These are phyloP conservation scores for Chloris gayana DNA, from an alignment of 176 grass and related monocot species.

Conservation along the genomic window DNA sequence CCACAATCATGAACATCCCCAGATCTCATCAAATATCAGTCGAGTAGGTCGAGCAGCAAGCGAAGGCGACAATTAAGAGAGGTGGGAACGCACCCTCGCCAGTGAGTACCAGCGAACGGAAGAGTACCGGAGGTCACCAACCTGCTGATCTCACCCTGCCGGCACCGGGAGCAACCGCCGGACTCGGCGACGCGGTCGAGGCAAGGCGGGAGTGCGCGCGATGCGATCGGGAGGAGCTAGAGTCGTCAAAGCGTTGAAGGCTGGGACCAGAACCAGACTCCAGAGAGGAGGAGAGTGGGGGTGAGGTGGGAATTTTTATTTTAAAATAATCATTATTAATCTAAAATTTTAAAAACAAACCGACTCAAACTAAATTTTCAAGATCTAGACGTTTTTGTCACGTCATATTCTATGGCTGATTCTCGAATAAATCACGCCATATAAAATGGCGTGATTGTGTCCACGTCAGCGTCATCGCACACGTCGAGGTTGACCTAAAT, in stretches of 20 bases:
- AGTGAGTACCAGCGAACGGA: not conserved
- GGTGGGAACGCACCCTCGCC: not conserved
- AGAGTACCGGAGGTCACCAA: not conserved
- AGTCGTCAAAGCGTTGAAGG: not conserved
- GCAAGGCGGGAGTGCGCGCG: not conserved
- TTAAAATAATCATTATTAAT: no score
- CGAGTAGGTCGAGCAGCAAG: not conserved
- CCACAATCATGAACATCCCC: not conserved
- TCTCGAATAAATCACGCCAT: no score
- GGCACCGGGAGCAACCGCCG: not conserved
- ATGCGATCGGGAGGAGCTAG: slow-evolving; percentile 20
- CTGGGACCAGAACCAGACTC: not conserved
- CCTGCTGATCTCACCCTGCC: not conserved
- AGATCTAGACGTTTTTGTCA: no score
- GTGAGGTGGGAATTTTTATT: no score
- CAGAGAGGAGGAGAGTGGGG: not conserved
- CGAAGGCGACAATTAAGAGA: not conserved
- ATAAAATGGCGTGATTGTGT: no score
- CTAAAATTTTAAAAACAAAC: no score
- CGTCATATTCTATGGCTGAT: no score
- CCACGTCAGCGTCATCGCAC: no score
- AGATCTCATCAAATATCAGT: slow-evolving; percentile 10
- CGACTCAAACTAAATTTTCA: no score
- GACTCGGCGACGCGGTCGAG: not conserved
- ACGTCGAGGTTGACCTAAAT: no score